Base-by-base conservation (phyloP, 208 protist genomes). In the Giardia duodenalis region DNA sequence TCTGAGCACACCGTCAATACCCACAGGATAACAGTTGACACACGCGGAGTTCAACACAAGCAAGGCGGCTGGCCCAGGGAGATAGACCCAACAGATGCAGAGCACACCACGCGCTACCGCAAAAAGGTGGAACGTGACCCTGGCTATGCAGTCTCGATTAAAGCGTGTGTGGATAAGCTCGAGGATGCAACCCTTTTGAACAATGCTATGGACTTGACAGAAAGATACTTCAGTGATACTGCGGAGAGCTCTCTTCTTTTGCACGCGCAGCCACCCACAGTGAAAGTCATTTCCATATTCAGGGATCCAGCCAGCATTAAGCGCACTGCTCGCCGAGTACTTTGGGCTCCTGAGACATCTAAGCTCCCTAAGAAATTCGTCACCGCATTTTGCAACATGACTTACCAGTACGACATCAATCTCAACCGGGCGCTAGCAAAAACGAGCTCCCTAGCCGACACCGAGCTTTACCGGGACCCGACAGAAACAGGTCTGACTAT, bases 1-100 rank as follows among this genome's bases (percentile, higher is more conserved):
- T 89, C 86, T 19, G 86, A 89, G 42, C 86, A 89, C 44, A 89
- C 4, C 86, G 4, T 89, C 86, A 89, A 89, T 89, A 89, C 86
- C 57, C 57, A 76, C 57, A 10, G 57, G 44, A 44, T 89, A 89
- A 89, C 86, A 3, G 86, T 89, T 46, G 86, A 89, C 3, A 19
- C 44, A n/a, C 4, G 44, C 3, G 42, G 22, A 46, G 4, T 44
- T 19, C 19, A 89, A 89, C 22, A 10, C 44, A 46, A 89, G 44
- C 42, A 10, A 89, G 22, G 86, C 22, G 4, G 22, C 4, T 89
- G 42, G 42, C 2, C 44, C n/a, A 4, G 45, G 0, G 44, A 91
- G 1, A 45, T 45, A 4, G 88, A 2, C 86, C n/a, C 88, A 10
- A n/a, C n/a, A 45, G 88, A 91, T 2, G 10, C 88, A 4, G 88